A percentile compares a stretch with the other conserved stretches of the same genome.
Evolutionary conservation across 371 early-diverging fungal species (phyloP).

Genomic region (Circinella minor): DNA sequence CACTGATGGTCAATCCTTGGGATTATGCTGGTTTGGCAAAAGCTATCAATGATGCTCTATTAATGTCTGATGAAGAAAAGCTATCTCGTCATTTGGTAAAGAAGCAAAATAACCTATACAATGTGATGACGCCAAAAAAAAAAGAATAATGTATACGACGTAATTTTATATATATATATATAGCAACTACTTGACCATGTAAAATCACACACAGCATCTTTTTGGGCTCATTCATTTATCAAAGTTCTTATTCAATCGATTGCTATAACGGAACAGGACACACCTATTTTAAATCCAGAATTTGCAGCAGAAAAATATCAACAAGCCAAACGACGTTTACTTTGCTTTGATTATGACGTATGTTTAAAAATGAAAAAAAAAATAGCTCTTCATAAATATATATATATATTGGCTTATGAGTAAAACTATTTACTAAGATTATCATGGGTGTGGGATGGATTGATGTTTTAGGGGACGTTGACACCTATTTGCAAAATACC

Average conservation of each 20-base stretch:
- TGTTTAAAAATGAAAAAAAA: conserved; percentile 13
- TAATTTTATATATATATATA: not conserved
- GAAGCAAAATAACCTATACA: not conserved
- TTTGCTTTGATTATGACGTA: conserved; percentile 92
- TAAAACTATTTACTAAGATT: not conserved
- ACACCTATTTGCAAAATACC: conserved; percentile 76
- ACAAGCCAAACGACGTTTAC: conserved; percentile 65
- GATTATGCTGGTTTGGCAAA: conserved; percentile 93
- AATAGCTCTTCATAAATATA: no score
- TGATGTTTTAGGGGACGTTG: conserved; percentile 72
- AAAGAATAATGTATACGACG: not conserved
- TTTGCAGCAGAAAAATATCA: conserved; percentile 52
- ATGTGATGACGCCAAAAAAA: not conserved
- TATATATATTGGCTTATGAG: not conserved
- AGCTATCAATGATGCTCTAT: conserved; percentile 88
- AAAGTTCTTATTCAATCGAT: conserved; percentile 55
- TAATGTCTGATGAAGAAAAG: conserved; percentile 85
- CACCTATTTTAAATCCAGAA: conserved; percentile 66
- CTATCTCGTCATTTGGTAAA: conserved; percentile 72
- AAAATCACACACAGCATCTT: conserved; percentile 84
- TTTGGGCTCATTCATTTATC: conserved; percentile 92
- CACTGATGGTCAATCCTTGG: conserved; percentile 98
- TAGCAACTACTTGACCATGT: conserved; percentile 90
- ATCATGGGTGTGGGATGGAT: no score
- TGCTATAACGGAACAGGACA: conserved; percentile 62